phyloP scores from a whole-genome alignment of 352 stramenopile genomes.

The Lagenidium sp. region DNA sequence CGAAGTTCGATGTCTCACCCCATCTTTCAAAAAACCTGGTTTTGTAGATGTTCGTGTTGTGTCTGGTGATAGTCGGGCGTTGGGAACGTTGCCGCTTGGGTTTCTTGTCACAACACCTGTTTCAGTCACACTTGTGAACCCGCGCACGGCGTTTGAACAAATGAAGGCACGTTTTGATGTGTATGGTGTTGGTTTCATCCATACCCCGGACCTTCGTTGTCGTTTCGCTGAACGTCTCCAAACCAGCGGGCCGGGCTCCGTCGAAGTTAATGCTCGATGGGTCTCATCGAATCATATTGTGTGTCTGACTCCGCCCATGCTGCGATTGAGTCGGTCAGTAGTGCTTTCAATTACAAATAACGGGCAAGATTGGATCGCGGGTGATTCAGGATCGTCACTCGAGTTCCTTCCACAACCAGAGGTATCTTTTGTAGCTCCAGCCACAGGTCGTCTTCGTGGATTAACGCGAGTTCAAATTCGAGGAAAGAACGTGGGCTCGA shows the following conservation, averaged over 20 bases:
- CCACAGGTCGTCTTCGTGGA: not conserved
- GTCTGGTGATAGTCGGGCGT: conserved; percentile 2
- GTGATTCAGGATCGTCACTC: too few relatives aligned
- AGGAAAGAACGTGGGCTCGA: not conserved
- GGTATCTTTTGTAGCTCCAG: not conserved
- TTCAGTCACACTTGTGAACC: conserved; percentile 26
- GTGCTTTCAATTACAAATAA: conserved; percentile 44
- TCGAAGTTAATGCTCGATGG: too few relatives aligned
- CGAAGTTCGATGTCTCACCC: conserved; percentile 29
- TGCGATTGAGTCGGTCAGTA: conserved; percentile 14
- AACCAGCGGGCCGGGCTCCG: conserved; percentile 19
- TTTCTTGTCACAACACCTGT: conserved; percentile 38
- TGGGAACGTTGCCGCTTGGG: conserved; percentile 14
- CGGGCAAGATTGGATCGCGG: conserved; percentile 17
- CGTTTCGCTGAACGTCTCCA: conserved; percentile 14
- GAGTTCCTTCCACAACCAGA: not conserved
- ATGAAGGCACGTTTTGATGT: conserved; percentile 38
- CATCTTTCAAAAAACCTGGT: conserved; percentile 11
- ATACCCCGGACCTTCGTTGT: conserved; percentile 34
- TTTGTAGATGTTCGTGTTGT: not conserved
- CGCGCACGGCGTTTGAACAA: conserved; percentile 31
- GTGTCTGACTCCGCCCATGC: conserved; percentile 22
- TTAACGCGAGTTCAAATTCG: not conserved
- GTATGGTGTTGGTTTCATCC: conserved; percentile 45
- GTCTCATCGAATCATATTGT: conserved; percentile 38